Base-by-base conservation (phyloP, 2,329 filamentous ascomycete genomes). In the Fusarium staphyleae region DNA sequence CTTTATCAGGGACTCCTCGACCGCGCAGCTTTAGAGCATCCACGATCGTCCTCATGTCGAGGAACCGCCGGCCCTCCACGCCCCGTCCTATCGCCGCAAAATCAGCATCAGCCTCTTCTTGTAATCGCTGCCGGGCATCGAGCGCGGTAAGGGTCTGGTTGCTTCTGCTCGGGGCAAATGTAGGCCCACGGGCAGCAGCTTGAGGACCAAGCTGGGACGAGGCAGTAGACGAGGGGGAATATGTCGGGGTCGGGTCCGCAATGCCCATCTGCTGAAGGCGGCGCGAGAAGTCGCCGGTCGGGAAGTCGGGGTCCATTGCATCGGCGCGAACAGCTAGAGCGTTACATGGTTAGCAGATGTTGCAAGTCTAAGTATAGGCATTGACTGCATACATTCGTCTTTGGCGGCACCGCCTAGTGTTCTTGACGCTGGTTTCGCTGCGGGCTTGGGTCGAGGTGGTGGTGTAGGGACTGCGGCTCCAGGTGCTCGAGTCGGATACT, bases 251-350 rank as follows among this genome's bases (percentile, higher is more conserved):
- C 4, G 82, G 81, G 39, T 81, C 75, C 8, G 76, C 81, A 24
- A 83, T 72, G 65, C 82, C 82, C 77, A 85, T 83, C 56, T 81
- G 71, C 19, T 75, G 75, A 5, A 85, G 75, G 13, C 82, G 81
- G 41, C 72, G 71, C 8, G 81, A 78, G 68, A 82, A 84, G 56
- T 72, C 77, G n/a, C 73, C 66, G 36, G 74, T 70, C 14, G 71
- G 57, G 29, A 69, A 64, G 61, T 80, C 75, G n/a, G 78, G 75
- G 51, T 78, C 74, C 55, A 64, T 61, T 29, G 70, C 70, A 52
- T 80, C 76, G 32, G 72, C 66, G 46, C 66, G 71, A 54, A 77
- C 74, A 9, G 74, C 77, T 81, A 45, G 18, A 29, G 41, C 26
- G 29, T 4, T 4, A 32, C 4, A 22, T 4, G 44, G 45, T 67